Conservation (phyloP, 2,329 filamentous ascomycete genomes). For the Fusarium mexicanum region DNA sequence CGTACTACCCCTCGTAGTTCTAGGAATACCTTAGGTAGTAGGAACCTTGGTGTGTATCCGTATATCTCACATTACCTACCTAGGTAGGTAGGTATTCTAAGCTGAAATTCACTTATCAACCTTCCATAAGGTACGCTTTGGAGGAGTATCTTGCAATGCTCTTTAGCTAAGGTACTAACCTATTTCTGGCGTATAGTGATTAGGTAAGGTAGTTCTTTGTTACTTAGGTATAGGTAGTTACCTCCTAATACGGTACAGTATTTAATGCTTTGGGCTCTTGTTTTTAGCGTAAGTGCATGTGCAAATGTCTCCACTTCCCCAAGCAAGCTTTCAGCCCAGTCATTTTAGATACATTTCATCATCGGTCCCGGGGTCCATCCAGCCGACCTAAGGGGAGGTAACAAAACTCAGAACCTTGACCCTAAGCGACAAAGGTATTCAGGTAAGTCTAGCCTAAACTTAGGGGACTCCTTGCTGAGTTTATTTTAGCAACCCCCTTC, state of each 20-base stretch:
- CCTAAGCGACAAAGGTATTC: not conserved
- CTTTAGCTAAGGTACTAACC: not conserved
- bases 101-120: not conserved
- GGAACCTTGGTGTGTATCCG: too few species aligned
- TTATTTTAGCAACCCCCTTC: not conserved
- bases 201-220: too few species aligned
- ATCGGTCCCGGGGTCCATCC: conserved; percentile 27
- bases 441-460: not conserved
- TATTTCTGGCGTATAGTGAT: not conserved
- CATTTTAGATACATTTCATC: conserved; percentile 27
- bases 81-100: not conserved
- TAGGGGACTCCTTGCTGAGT: not conserved
- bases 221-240: too few species aligned
- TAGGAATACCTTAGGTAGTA: not conserved
- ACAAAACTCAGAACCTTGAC: not conserved
- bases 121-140: not conserved
- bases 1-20: not conserved
- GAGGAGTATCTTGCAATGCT: not conserved
- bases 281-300: conserved; percentile 7
- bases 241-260: too few species aligned
- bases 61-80: not conserved
- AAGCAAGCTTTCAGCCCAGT: conserved; percentile 34
- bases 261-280: not conserved
- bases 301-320: conserved; percentile 25
- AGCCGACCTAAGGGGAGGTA: not conserved